These are phyloP conservation scores for Carpinus viminea DNA, from an alignment of 306 rosid genomes.

Conservation along the genomic window DNA sequence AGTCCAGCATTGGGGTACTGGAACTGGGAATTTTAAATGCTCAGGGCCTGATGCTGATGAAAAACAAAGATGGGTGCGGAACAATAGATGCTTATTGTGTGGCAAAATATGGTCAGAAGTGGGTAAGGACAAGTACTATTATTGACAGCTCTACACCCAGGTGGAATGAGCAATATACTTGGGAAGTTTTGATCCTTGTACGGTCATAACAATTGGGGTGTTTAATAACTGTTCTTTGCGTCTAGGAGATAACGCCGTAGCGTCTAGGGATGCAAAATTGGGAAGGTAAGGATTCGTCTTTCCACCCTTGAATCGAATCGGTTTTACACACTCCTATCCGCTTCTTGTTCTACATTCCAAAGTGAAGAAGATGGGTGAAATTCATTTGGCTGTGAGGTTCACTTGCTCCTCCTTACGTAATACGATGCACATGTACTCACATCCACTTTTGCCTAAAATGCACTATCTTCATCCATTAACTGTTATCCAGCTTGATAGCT, in stretches of 20 bases:
- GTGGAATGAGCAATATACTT: slow-evolving; percentile 98
- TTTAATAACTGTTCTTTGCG: slow-evolving; percentile 91
- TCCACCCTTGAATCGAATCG: slow-evolving; percentile 94
- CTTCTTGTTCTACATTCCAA: slow-evolving; percentile 74
- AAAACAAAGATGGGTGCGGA: slow-evolving; percentile 80
- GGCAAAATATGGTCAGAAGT: slow-evolving; percentile 94
- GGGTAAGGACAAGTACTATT: slow-evolving; percentile 97
- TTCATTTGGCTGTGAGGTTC: slow-evolving; percentile 96
- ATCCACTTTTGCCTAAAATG: slow-evolving; percentile 91
- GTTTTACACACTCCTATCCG: slow-evolving; percentile 90
- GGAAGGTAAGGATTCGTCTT: slow-evolving; percentile 93
- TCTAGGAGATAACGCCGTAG: slow-evolving; percentile 77
- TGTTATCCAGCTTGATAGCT: slow-evolving; percentile 84
- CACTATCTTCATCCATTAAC: slow-evolving; percentile 89
- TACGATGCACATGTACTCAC: slow-evolving; percentile 98
- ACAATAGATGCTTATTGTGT: slow-evolving; percentile 94
- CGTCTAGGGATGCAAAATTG: slow-evolving; percentile 70
- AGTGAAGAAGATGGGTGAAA: slow-evolving; percentile 97
- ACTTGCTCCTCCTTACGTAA: slow-evolving; percentile 87
- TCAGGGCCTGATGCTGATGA: slow-evolving; percentile 93
- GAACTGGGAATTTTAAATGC: slow-evolving; percentile 90
- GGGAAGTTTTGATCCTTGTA: slow-evolving; percentile 99
- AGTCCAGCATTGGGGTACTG: slow-evolving; percentile 80
- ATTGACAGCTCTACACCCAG: slow-evolving; percentile 82
- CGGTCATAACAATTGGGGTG: slow-evolving; percentile 91